Evolutionary conservation across 2,329 filamentous ascomycete species (phyloP), one percentile per base, ranked within the genome.

Genomic region (Alternaria brassicicola): DNA sequence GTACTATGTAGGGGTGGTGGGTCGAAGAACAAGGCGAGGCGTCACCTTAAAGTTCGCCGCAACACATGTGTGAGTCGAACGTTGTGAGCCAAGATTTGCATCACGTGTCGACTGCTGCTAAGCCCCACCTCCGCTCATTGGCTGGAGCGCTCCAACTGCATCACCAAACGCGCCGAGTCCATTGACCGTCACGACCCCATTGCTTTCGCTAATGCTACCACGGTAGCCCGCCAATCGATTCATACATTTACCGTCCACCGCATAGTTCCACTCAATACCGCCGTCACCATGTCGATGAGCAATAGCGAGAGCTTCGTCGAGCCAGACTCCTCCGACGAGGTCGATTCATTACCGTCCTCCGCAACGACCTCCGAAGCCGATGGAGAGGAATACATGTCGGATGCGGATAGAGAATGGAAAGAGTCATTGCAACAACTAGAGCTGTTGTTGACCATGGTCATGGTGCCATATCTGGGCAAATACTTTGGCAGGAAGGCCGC

Each of bases 381-480:
- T 52, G 87, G 89, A 33, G 86, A 89, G 48, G 82, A 84, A 59
- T 75, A 76, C 33, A 83, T 89, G 59, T 92, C 90, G 36, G 94
- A 98, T 75, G 95, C 95, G 9, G 94, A 99, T 78, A 86, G 86
- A 61, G 94, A 99, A 80, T 99, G 95, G 95, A 90, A 94, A 70
- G 91, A 93, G 71, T 96, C 91, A 70, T 81, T 99, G 63, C 92
- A 97, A 78, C 95, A 99, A 80, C 80, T 99, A 59, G 93, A 99
- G 81, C 83, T 98, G 65, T 83, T 99, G 66, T 79, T 98, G 75
- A 96, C 91, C 19, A 96, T 99, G 92, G 90, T 98, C 47, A 79
- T 98, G 68, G 89, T 99, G 49, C 95, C 95, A 3, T 97, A 96
- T 78, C 82, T 92, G 67, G 95, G 95, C 58, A 99, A 98, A 80